Evolutionary conservation across 1,284 basidiomycete species (phyloP).

Genomic region (Boletus subluridellus): DNA sequence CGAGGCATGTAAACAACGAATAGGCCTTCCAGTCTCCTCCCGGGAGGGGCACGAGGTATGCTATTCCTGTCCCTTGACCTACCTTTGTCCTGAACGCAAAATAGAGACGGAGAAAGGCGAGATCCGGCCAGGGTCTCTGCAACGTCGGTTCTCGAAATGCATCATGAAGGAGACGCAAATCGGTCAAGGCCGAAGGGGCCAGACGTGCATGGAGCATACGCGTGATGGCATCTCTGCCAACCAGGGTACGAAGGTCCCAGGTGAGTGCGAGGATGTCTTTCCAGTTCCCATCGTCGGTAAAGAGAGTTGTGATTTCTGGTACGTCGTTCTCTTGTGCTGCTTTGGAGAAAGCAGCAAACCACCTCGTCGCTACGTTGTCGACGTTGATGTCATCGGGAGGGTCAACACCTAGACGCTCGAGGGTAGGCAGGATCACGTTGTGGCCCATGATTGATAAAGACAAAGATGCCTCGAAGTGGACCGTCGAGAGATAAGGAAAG

Average conservation of each 20-base stretch:
- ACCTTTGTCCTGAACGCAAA: slow-evolving; percentile 58
- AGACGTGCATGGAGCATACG: slow-evolving; percentile 48
- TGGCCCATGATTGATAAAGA: not conserved
- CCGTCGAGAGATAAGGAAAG: not conserved
- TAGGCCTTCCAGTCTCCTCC: slow-evolving; percentile 56
- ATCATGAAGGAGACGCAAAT: slow-evolving; percentile 42
- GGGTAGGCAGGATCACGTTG: not conserved
- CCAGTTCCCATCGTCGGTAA: slow-evolving; percentile 51
- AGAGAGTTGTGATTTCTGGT: slow-evolving; percentile 37
- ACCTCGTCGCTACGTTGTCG: not conserved
- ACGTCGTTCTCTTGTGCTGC: slow-evolving; percentile 31
- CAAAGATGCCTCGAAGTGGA: not conserved
- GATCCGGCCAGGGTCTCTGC: slow-evolving; percentile 49
- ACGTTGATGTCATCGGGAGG: not conserved
- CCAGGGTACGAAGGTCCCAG: slow-evolving; percentile 66
- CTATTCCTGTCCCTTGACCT: slow-evolving; percentile 50
- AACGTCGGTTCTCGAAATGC: slow-evolving; percentile 32
- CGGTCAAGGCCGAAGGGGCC: slow-evolving; percentile 32
- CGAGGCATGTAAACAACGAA: slow-evolving; percentile 57
- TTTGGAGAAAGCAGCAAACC: not conserved
- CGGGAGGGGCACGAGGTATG: slow-evolving; percentile 50
- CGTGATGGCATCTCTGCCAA: slow-evolving; percentile 40
- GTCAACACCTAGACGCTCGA: not conserved
- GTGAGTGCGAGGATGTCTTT: slow-evolving; percentile 61
- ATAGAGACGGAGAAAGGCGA: slow-evolving; percentile 55